Base-by-base conservation (phyloP, 345 rosid species). In the Citrus medica region DNA sequence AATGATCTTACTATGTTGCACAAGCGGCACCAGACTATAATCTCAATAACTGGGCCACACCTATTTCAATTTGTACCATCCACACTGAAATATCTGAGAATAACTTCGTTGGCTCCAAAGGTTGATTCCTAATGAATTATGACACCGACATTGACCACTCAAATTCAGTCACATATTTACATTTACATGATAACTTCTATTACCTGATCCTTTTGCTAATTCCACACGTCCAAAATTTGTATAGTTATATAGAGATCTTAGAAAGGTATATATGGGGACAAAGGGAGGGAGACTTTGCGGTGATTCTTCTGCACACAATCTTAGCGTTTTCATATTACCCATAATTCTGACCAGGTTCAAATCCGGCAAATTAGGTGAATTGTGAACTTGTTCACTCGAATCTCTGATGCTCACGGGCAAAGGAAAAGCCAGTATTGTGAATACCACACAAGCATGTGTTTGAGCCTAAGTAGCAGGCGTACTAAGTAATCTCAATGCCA, bases 301-400 rank as follows among this genome's bases (percentile, higher is more conserved):
- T 51, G 56, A 16, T 51, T 51, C 56, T 16, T 16, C 7, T 0
- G 1, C 56, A 17, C 19, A 17, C 22, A 53, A 53, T 17, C 51
- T 13, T 46, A 5, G 7, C 22, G 2, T 53, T 19, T 64, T 48
- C 71, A 30, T 75, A 25, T 48, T 64, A 6, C 33, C 78, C n/a
- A 48, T 19, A 30, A 75, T 48, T 64, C 32, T 4, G 78, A 64
- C 71, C 35, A 64, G 46, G 32, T 75, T 64, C 71, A 64, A 74
- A 0, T 24, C 24, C 22, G 56, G 22, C 19, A 40, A 5, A 21
- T 19, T 19, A 9, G 6, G 17, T 24, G 51, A 1, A 3, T 7
- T 37, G 27, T n/a, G 27, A 28, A 27, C 42, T 61, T 25, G 35
- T 62, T 72, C 51, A 22, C 13, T 27, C n/a, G 48, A 35, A 51